Evolutionary conservation across 345 rosid species (phyloP).

Genomic region (Gossypium sturtianum): DNA sequence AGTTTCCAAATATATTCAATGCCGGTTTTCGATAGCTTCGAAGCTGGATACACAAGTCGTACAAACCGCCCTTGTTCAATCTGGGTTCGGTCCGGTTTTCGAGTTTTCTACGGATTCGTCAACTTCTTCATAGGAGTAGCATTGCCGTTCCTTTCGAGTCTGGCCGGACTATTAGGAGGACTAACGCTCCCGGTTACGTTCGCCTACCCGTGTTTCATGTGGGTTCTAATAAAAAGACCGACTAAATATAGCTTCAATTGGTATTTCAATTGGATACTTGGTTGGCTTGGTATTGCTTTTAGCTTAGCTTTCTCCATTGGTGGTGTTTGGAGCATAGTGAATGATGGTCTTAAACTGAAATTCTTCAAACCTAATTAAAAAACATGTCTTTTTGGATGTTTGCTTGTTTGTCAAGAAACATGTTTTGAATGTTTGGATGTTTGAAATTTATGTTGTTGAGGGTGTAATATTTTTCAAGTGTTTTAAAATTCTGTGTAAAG

Average conservation of each 20-base stretch:
- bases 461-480: too few species aligned
- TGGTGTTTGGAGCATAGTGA: constrained; percentile 89
- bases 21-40: constrained; percentile 93
- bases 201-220: constrained; percentile 99
- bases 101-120: constrained; percentile 80
- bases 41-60: constrained; percentile 90
- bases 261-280: constrained; percentile 91
- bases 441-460: neutral
- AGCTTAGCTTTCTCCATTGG: constrained; percentile 92
- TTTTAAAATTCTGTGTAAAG: neutral
- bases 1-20: constrained; percentile 96
- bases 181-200: constrained; percentile 92
- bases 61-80: constrained; percentile 91
- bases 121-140: constrained; percentile 91
- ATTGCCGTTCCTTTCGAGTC: constrained; percentile 87
- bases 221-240: constrained; percentile 87
- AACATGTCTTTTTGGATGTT: neutral
- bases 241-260: constrained; percentile 81
- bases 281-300: constrained; percentile 86
- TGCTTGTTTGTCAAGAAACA: neutral
- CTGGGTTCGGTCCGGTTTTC: constrained; percentile 91
- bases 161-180: constrained; percentile 91
- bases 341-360: constrained; percentile 74
- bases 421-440: neutral
- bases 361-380: constrained; percentile 68